Conservation (phyloP, 2,329 filamentous ascomycete genomes). For the Talaromyces sp. region DNA sequence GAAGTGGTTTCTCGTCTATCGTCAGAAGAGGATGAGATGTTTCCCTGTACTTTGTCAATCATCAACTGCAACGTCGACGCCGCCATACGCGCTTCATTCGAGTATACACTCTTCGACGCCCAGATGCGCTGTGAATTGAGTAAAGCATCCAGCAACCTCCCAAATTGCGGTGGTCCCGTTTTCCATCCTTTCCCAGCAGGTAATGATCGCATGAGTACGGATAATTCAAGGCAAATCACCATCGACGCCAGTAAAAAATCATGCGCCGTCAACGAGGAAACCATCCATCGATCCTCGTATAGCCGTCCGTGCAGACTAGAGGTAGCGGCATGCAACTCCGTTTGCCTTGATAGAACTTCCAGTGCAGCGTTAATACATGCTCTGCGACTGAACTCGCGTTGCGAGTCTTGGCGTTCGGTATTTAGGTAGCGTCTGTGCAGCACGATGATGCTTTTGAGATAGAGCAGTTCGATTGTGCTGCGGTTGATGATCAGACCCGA, state of each 20-base stretch:
- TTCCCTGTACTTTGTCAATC: constrained; percentile 20
- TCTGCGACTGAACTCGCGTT: constrained; percentile 35
- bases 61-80: constrained; percentile 20
- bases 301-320: constrained; percentile 52
- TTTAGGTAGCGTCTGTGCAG: constrained; percentile 51
- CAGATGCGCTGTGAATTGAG: constrained; percentile 20
- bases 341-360: constrained; percentile 47
- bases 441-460: constrained; percentile 48
- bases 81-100: constrained; percentile 19
- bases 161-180: not conserved
- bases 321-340: constrained; percentile 44
- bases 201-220: constrained; percentile 10
- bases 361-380: constrained; percentile 47
- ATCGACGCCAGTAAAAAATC: constrained; percentile 60
- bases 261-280: constrained; percentile 55
- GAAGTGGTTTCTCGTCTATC: not conserved
- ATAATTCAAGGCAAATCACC: constrained; percentile 50
- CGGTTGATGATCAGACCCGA: constrained; percentile 50
- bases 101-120: constrained; percentile 14
- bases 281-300: constrained; percentile 53
- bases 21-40: not conserved
- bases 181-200: not conserved
- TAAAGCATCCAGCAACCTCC: constrained; percentile 14
- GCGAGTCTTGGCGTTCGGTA: constrained; percentile 28
- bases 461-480: constrained; percentile 49